phyloP scores from a whole-genome alignment of 345 rosid genomes.

The Populus tremula region DNA sequence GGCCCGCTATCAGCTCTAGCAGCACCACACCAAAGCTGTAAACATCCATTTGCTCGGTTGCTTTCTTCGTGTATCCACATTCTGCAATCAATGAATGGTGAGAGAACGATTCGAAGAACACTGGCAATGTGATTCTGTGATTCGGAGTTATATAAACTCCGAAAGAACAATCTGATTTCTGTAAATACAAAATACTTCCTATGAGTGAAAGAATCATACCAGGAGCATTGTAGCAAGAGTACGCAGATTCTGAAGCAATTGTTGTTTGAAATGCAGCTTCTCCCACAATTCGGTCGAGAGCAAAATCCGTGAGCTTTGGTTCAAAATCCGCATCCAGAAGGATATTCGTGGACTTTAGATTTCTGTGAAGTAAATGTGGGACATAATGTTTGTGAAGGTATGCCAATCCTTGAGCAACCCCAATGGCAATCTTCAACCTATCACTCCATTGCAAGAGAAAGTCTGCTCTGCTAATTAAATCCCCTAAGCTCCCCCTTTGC shows the following conservation, averaged over 20 bases:
- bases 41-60: constrained; percentile 80
- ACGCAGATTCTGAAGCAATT: constrained; percentile 45
- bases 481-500: constrained; percentile 71
- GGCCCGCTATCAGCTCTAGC: constrained; percentile 74
- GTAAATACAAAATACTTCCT: background rate
- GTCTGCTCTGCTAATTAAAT: constrained; percentile 47
- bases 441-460: constrained; percentile 63
- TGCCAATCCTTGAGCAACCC: constrained; percentile 77
- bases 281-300: constrained; percentile 72
- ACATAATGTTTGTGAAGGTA: constrained; percentile 77
- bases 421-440: constrained; percentile 73
- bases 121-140: background rate
- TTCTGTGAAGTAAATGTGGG: constrained; percentile 76
- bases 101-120: background rate
- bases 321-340: constrained; percentile 68
- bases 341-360: constrained; percentile 68
- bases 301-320: constrained; percentile 79
- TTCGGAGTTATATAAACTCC: background rate
- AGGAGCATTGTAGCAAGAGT: constrained; percentile 76
- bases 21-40: constrained; percentile 88
- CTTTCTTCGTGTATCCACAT: constrained; percentile 63
- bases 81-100: constrained; percentile 46
- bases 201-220: constrained; percentile 39
- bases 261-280: constrained; percentile 72
- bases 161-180: background rate